Evolutionary conservation across 208 protist genomes (phyloP), one percentile per base, ranked within the genome.

Genomic region (Leishmania amazonensis): DNA sequence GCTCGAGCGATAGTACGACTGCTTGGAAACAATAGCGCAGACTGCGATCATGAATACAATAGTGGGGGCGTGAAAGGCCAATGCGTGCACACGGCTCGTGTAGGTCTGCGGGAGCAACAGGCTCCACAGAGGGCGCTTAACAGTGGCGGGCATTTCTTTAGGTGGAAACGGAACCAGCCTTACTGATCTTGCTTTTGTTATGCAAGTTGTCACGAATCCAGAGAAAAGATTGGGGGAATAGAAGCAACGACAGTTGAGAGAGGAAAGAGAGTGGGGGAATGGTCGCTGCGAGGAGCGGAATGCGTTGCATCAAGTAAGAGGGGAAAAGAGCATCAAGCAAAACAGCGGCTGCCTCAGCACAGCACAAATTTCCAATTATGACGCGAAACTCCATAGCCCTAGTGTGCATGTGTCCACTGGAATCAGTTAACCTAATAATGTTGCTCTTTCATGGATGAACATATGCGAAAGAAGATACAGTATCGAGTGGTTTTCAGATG

Each of bases 51-150:
- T 74, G 78, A 97, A 97, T 84, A 97, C 87, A 38, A 94, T 80
- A 47, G 88, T 82, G 0, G 94, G 94, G 0, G 95, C 91, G 74
- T 95, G 80, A 84, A 91, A 95, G 0, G 89, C 86, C 13, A 93
- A n/a, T 19, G 88, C 80, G 81, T 93, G 93, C n/a, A 98, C 62
- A 45, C 87, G 84, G 76, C 92, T 95, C 2, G 89, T 90, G 85
- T 91, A 95, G 49, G 95, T 96, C 28, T 87, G 79, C 0, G 95
- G 95, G 31, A 96, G 42, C 54, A 98, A 83, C 28, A 91, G 79
- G 53, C 83, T 89, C 93, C 93, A 98, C 4, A 97, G 77, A 13
- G 95, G 95, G 24, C 95, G 90, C 85, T 95, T 96, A 31, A 98
- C 95, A 47, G 74, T 62, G 28, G 85, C 83, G 19, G 83, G 80